A percentile compares a stretch with the other conserved stretches of the same genome.
phyloP scores from a whole-genome alignment of 1,139 yeast genomes.

The Saccharomyces hybrid region DNA sequence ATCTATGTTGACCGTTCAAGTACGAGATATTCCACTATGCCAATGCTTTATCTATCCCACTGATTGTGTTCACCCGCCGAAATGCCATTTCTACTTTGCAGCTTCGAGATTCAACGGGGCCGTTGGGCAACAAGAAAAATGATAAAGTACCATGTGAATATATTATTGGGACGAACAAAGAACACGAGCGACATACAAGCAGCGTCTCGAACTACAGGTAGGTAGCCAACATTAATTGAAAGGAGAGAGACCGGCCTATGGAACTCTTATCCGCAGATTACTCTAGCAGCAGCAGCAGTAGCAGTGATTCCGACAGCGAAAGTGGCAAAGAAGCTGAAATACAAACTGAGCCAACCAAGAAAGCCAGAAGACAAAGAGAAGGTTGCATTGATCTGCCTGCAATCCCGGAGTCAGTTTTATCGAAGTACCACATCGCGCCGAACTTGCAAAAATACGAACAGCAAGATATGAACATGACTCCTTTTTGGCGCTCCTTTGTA shows the following conservation, averaged over 20 bases:
- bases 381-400: constrained; percentile 4
- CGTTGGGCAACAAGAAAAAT: not conserved
- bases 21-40: no score
- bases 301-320: constrained; percentile 8
- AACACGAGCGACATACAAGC: not conserved
- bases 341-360: not conserved
- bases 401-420: constrained; percentile 13
- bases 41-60: not conserved
- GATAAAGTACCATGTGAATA: not conserved
- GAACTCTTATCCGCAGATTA: constrained; percentile 10
- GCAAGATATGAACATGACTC: constrained; percentile 4
- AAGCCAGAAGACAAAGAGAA: not conserved
- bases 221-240: no score
- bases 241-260: constrained; percentile 4
- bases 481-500: constrained; percentile 9
- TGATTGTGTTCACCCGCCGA: not conserved
- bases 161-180: not conserved
- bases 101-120: not conserved
- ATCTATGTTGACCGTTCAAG: not conserved
- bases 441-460: constrained; percentile 2
- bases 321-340: not conserved
- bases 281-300: constrained; percentile 9
- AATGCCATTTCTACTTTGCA: not conserved
- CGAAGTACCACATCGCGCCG: constrained; percentile 16
- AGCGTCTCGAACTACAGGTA: no score